A percentile compares a stretch with the other conserved stretches of the same genome.
Evolutionary conservation across 352 stramenopile species (phyloP).

Genomic region (Globisporangium cystogenes): DNA sequence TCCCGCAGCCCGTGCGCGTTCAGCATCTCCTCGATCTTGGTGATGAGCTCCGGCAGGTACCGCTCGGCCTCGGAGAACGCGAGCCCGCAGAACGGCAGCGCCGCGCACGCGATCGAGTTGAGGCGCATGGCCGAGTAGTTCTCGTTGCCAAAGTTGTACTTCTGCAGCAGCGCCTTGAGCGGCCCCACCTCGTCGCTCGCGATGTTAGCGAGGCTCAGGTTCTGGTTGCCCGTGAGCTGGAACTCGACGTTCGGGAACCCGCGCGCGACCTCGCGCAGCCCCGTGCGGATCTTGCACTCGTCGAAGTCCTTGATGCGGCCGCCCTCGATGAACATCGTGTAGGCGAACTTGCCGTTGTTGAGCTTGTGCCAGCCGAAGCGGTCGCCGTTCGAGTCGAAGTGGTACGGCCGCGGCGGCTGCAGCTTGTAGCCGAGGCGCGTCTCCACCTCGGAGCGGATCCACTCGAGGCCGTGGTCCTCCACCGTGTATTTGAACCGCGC

Average conservation of each 20-base stretch:
- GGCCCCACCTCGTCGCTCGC: conserved; percentile 83
- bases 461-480: conserved; percentile 94
- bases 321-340: conserved; percentile 83
- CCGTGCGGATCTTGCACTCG: conserved; percentile 80
- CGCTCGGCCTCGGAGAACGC: conserved; percentile 97
- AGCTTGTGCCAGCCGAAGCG: conserved; percentile 75
- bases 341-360: conserved; percentile 64
- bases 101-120: conserved; percentile 93
- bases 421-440: conserved; percentile 93
- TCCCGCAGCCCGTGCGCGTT: conserved; percentile 88
- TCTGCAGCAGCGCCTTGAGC: conserved; percentile 90
- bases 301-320: conserved; percentile 93
- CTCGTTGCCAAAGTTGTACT: conserved; percentile 90
- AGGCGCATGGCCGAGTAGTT: conserved; percentile 74
- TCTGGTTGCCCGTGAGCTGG: conserved; percentile 95
- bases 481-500: conserved; percentile 99
- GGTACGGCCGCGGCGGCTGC: conserved; percentile 70
- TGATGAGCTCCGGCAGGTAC: conserved; percentile 91
- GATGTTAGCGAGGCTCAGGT: conserved; percentile 94
- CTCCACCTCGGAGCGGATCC: conserved; percentile 93
- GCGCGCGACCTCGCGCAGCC: conserved; percentile 90
- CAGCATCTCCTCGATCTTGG: conserved; percentile 90
- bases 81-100: conserved; percentile 94
- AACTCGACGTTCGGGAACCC: conserved; percentile 90
- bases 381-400: conserved; percentile 65